phyloP scores from a whole-genome alignment of 2,329 filamentous ascomycete genomes.

The Aureobasidium sp. region DNA sequence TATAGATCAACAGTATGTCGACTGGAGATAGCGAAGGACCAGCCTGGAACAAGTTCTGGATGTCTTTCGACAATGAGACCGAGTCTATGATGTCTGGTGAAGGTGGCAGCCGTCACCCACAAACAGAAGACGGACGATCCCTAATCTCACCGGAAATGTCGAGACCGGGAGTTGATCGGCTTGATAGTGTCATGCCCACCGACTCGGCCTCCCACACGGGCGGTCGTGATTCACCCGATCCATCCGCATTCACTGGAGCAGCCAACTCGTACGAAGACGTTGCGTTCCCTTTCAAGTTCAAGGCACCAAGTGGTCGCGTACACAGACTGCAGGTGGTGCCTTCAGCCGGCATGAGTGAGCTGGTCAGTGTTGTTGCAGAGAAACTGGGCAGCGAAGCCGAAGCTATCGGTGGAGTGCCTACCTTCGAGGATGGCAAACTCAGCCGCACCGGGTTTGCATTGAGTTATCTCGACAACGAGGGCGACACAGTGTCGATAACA shows the following conservation, averaged over 20 bases:
- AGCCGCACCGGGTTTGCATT: slow-evolving; percentile 74
- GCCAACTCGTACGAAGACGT: slow-evolving; percentile 50
- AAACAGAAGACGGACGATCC: slow-evolving; percentile 60
- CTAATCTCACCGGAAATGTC: slow-evolving; percentile 71
- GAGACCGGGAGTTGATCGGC: slow-evolving; percentile 54
- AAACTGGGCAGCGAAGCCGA: slow-evolving; percentile 83
- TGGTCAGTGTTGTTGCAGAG: slow-evolving; percentile 66
- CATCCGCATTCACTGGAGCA: slow-evolving; percentile 53
- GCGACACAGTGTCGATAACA: slow-evolving; percentile 93
- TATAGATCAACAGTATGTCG: slow-evolving; percentile 76
- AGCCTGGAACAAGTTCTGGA: slow-evolving; percentile 99
- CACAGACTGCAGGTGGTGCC: slow-evolving; percentile 82
- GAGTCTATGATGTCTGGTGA: slow-evolving; percentile 95
- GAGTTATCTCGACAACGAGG: slow-evolving; percentile 94
- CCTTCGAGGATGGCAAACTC: slow-evolving; percentile 69
- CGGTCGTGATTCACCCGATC: slow-evolving; percentile 60
- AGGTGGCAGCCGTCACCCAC: slow-evolving; percentile 64
- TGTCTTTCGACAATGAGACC: slow-evolving; percentile 88
- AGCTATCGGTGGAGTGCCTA: slow-evolving; percentile 70
- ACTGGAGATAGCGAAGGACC: slow-evolving; percentile 84
- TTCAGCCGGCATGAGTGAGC: slow-evolving; percentile 67
- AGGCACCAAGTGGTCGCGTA: slow-evolving; percentile 87
- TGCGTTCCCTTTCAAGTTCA: slow-evolving; percentile 98
- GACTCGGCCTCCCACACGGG: slow-evolving; percentile 94
- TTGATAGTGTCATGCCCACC: slow-evolving; percentile 80